Conservation (phyloP, 192 early-diverging fungal species). For the Coemansia sp. region DNA sequence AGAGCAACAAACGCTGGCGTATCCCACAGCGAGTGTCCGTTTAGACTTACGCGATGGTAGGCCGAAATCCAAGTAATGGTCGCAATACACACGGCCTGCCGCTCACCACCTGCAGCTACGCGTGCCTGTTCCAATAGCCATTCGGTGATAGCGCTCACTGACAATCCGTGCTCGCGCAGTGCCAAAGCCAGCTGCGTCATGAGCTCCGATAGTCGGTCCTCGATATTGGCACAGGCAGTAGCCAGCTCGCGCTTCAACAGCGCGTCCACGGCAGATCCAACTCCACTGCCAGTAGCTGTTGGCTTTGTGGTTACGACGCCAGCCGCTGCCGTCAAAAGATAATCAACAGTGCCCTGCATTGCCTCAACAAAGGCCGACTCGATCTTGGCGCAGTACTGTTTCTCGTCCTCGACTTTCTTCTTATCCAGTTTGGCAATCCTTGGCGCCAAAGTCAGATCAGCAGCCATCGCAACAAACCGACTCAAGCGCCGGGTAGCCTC, state of each 20-base stretch:
- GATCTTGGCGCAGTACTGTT: slow-evolving; percentile 18
- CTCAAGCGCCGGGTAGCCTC: slow-evolving; percentile 12
- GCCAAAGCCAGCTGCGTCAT: slow-evolving; percentile 12
- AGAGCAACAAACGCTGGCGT: slow-evolving; percentile 15
- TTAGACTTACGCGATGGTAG: slow-evolving; percentile 11
- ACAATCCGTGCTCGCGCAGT: neutral
- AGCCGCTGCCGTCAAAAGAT: slow-evolving; percentile 5
- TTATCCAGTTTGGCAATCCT: slow-evolving; percentile 31
- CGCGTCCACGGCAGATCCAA: slow-evolving; percentile 6
- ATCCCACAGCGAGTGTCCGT: slow-evolving; percentile 42
- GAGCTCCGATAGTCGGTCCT: slow-evolving; percentile 13
- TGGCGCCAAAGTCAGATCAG: slow-evolving; percentile 22
- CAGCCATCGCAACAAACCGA: slow-evolving; percentile 18
- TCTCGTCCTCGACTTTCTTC: slow-evolving; percentile 14
- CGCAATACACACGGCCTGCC: slow-evolving; percentile 22
- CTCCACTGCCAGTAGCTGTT: neutral
- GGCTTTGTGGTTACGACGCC: neutral
- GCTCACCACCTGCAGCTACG: neutral
- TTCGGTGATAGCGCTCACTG: slow-evolving; percentile 10
- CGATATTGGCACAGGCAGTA: slow-evolving; percentile 24
- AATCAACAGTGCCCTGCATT: neutral
- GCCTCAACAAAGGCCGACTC: slow-evolving; percentile 19
- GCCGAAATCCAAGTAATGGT: slow-evolving; percentile 43
- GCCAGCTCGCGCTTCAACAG: slow-evolving; percentile 11
- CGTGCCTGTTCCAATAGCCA: slow-evolving; percentile 30